A percentile compares a stretch with the other conserved stretches of the same genome.
These are phyloP conservation scores for Gaultheria prostrata DNA, from an alignment of 148 eudicot species.

Conservation along the genomic window DNA sequence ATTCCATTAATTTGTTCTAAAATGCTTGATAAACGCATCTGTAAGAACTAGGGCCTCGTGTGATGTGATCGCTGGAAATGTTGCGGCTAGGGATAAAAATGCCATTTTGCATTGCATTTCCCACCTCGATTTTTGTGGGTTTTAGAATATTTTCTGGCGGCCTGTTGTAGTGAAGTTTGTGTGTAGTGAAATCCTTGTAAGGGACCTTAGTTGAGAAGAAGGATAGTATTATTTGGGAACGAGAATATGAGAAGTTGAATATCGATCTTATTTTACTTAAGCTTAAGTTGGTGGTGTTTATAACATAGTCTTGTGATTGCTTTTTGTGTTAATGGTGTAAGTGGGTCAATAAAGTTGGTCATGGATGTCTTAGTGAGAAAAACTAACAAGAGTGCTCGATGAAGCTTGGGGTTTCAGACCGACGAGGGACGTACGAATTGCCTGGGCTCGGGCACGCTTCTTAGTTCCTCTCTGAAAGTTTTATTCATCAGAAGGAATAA, in stretches of 20 bases:
- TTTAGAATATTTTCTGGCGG: background rate
- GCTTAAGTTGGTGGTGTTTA: background rate
- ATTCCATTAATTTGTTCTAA: background rate
- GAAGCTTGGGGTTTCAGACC: background rate
- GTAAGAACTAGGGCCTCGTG: background rate
- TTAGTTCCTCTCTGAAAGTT: background rate
- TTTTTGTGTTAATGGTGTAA: background rate
- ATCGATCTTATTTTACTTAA: background rate
- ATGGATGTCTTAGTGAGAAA: background rate
- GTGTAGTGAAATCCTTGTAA: too few species aligned
- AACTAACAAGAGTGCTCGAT: background rate
- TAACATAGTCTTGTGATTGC: background rate
- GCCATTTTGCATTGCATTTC: background rate
- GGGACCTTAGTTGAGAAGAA: too few species aligned
- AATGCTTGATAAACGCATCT: background rate
- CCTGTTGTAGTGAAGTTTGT: background rate
- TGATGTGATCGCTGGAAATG: background rate
- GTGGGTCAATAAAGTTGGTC: background rate
- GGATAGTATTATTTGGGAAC: background rate
- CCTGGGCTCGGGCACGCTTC: too few species aligned
- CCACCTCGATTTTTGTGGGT: background rate
- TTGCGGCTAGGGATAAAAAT: background rate
- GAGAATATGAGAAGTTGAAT: background rate
- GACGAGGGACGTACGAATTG: too few species aligned
- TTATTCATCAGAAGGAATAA: background rate